phyloP scores from a whole-genome alignment of 2,329 filamentous ascomycete species.

The Diaporthe amygdali region DNA sequence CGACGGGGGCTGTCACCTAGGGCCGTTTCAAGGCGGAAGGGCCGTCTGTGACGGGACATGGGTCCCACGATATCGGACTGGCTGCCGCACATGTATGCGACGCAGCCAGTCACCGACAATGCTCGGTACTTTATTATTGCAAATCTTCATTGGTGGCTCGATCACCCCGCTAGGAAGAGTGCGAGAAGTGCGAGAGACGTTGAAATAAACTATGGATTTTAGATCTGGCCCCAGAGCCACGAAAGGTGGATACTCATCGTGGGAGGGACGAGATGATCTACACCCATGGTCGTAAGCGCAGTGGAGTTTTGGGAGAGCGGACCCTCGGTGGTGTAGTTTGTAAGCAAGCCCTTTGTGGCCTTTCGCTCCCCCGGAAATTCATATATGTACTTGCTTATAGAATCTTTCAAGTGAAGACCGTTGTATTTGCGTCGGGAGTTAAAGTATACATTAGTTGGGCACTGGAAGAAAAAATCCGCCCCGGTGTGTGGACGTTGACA shows the following conservation, averaged over 20 bases:
- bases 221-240: not conserved
- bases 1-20: not conserved
- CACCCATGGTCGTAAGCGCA: not conserved
- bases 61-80: not conserved
- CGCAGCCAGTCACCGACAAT: not conserved
- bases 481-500: too few species aligned
- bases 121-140: too few species aligned
- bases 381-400: too few species aligned
- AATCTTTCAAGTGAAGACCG: too few species aligned
- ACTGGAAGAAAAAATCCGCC: too few species aligned
- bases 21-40: not conserved
- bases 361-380: too few species aligned
- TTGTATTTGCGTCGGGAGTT: too few species aligned
- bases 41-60: not conserved
- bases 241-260: slow-evolving; percentile 2
- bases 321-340: not conserved
- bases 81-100: not conserved
- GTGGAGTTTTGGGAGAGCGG: not conserved
- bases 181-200: not conserved
- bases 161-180: too few species aligned
- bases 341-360: too few species aligned
- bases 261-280: not conserved
- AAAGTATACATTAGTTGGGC: too few species aligned
- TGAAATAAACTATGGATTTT: not conserved
- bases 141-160: not conserved